Conservation (phyloP, 768 basidiomycete genomes). For the Gymnopilus dilepis region DNA sequence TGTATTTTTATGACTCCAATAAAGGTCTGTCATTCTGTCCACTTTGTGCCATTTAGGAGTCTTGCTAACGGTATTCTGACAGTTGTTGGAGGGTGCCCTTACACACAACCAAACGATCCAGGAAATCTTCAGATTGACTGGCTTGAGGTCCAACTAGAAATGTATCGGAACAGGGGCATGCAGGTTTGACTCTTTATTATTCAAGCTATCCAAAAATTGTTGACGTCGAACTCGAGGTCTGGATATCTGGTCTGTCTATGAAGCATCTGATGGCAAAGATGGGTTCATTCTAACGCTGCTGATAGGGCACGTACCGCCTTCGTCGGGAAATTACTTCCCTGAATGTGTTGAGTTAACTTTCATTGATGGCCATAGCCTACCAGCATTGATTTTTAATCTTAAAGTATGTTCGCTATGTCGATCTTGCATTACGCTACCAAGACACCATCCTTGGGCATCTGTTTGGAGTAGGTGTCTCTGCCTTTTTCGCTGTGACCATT, state of each 20-base stretch:
- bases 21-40: constrained; percentile 56
- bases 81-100: constrained; percentile 82
- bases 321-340: constrained; percentile 78
- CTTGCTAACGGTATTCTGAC: constrained; percentile 10
- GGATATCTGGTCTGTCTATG: constrained; percentile 38
- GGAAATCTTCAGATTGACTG: constrained; percentile 90
- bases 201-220: constrained; percentile 18
- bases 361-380: constrained; percentile 7
- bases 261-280: constrained; percentile 49
- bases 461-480: constrained; percentile 60
- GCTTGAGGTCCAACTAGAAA: constrained; percentile 83
- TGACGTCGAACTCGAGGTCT: constrained; percentile 27
- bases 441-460: constrained; percentile 89
- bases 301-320: constrained; percentile 86
- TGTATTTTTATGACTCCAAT: constrained; percentile 92
- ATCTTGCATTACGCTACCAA: constrained; percentile 81
- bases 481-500: constrained; percentile 20
- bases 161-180: constrained; percentile 72
- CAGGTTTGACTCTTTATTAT: constrained; percentile 53
- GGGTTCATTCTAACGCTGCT: constrained; percentile 18
- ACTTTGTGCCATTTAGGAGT: constrained; percentile 2
- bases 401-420: constrained; percentile 70
- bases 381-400: constrained; percentile 17
- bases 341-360: constrained; percentile 71
- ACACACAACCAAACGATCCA: constrained; percentile 70